A percentile compares a stretch with the other conserved stretches of the same genome.
Conservation (phyloP, 2,329 filamentous ascomycete genomes). For the Penicillium sp. region DNA sequence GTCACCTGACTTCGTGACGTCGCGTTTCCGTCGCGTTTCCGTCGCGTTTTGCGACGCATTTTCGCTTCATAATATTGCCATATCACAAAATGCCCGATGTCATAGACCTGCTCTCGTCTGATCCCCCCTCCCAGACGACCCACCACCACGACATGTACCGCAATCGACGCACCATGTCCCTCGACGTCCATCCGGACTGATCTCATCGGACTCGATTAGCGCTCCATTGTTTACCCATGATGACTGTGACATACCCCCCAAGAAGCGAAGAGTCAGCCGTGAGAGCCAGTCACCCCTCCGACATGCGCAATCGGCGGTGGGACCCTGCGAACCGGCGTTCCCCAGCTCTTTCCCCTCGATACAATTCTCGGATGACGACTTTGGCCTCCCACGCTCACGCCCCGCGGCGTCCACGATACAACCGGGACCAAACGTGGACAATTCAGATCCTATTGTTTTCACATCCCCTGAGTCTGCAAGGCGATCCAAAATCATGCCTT, state of each 20-base stretch:
- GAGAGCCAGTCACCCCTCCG: constrained; percentile 13
- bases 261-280: constrained; percentile 33
- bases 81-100: constrained; percentile 37
- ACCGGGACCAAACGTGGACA: constrained; percentile 21
- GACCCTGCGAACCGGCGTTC: neutral
- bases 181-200: constrained; percentile 10
- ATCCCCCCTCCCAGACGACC: constrained; percentile 26
- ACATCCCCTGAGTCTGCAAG: constrained; percentile 36
- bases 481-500: constrained; percentile 4
- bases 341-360: constrained; percentile 16
- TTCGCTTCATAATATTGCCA: neutral
- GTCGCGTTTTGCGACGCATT: constrained; percentile 16
- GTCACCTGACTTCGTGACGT: constrained; percentile 28
- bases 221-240: constrained; percentile 28
- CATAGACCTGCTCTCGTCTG: constrained; percentile 40
- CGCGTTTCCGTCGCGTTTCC: constrained; percentile 26
- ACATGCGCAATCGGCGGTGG: neutral
- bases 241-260: constrained; percentile 29
- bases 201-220: constrained; percentile 31
- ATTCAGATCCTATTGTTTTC: constrained; percentile 45
- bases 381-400: constrained; percentile 16
- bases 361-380: constrained; percentile 33
- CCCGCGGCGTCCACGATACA: constrained; percentile 1
- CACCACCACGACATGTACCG: constrained; percentile 9
- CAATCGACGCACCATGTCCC: constrained; percentile 2